Evolutionary conservation across 305 asterid species (phyloP), one percentile per base, ranked within the genome.

Genomic region (Fraxinus angustifolia): DNA sequence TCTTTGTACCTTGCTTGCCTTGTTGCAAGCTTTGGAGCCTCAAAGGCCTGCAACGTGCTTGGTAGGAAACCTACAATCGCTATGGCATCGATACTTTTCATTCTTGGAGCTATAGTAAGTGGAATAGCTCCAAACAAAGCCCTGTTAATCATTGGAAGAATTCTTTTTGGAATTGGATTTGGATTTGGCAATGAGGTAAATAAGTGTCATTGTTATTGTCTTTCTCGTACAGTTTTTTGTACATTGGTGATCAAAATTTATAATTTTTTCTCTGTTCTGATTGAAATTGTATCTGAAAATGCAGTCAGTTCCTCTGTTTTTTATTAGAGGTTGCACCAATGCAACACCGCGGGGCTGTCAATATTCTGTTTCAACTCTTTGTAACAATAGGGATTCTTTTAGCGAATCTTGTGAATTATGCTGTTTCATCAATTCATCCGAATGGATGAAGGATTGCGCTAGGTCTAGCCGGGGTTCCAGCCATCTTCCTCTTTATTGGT

Each of bases 231-330:
- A 16, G 23, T 53, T n/a, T 50, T n/a, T 53, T 5, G 65, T 53
- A 6, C 21, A 5, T 5, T 53, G 26, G 17, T 53, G 65, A 53
- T 53, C 26, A 53, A 53, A 53, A 21, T 53, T 5, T n/a, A n/a
- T 1, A 53, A n/a, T 1, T 11, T 26, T 65, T 67, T 28, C 11
- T 1, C 11, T 12, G 73, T 28, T 28, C 35, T 28, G 73, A 67
- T 11, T 8, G 35, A 11, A 65, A 65, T 8, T 65, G 7, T 26
- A 8, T 65, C 2, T 65, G 73, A 23, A 23, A 26, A 21, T 67
- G 83, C 91, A 93, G 97, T 89, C 97, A 1, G 97, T 93, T 28
- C 97, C 97, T 0, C 76, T 92, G 23, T 93, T 92, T 82, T 76
- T 76, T 93, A 75, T 89, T 97, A 78, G 95, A 92, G 83, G 84